Conservation (phyloP, 345 rosid genomes). For the Rubroshorea leprosula region DNA sequence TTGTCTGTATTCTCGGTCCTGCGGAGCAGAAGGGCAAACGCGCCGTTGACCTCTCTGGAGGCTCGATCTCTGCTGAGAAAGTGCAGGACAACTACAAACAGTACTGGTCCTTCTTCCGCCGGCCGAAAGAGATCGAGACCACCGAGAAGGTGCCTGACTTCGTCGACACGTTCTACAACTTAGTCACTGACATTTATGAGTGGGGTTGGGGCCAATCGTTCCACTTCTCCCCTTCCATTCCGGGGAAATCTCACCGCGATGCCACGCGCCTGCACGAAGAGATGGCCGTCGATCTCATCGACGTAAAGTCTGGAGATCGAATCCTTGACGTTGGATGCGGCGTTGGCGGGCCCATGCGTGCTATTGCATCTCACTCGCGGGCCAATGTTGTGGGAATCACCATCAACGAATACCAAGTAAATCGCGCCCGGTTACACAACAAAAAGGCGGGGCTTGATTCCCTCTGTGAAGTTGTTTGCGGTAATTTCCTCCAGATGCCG, state of each 20-base stretch:
- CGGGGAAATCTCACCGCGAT: constrained; percentile 72
- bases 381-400: constrained; percentile 88
- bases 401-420: constrained; percentile 91
- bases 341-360: constrained; percentile 98
- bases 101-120: constrained; percentile 86
- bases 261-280: constrained; percentile 87
- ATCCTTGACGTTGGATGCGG: constrained; percentile 94
- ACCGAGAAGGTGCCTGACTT: constrained; percentile 86
- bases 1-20: constrained; percentile 71
- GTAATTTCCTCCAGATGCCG: constrained; percentile 92
- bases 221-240: constrained; percentile 84
- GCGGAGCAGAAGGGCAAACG: constrained; percentile 80
- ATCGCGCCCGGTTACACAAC: constrained; percentile 79
- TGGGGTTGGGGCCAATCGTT: constrained; percentile 99
- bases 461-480: constrained; percentile 79
- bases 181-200: constrained; percentile 94
- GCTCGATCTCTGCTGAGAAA: constrained; percentile 88
- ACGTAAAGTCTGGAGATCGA: constrained; percentile 44
- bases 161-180: constrained; percentile 89
- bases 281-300: constrained; percentile 78
- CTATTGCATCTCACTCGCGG: constrained; percentile 85
- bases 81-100: constrained; percentile 67
- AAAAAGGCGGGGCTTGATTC: constrained; percentile 76
- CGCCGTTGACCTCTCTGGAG: constrained; percentile 75
- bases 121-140: constrained; percentile 78